These are phyloP conservation scores for Apiospora phragmitis DNA, from an alignment of 2,329 filamentous ascomycete species.

Conservation along the genomic window DNA sequence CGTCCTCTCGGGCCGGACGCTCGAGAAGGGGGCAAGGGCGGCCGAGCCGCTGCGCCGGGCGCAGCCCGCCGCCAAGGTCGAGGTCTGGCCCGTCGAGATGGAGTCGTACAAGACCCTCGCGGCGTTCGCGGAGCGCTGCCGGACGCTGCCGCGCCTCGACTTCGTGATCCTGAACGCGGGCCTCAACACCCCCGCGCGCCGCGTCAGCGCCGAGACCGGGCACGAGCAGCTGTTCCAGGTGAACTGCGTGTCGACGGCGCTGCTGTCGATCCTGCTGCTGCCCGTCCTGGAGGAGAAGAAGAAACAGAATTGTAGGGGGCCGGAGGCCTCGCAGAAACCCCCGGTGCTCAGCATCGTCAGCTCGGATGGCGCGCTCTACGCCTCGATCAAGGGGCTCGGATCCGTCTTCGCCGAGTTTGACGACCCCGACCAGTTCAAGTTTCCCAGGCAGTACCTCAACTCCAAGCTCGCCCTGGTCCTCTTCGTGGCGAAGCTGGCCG, in stretches of 20 bases:
- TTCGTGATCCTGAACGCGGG: constrained; percentile 49
- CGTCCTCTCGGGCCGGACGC: constrained; percentile 48
- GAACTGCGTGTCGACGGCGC: constrained; percentile 38
- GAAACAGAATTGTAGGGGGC: too few species aligned
- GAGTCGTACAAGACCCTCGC: constrained; percentile 44
- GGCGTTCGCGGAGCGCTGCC: constrained; percentile 38
- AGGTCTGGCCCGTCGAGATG: constrained; percentile 53
- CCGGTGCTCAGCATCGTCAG: constrained; percentile 13
- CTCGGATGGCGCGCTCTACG: constrained; percentile 1
- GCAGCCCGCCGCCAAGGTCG: constrained; percentile 36
- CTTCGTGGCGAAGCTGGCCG: constrained; percentile 1
- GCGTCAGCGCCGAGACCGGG: constrained; percentile 27
- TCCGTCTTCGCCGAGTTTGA: neutral
- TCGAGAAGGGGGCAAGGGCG: constrained; percentile 43
- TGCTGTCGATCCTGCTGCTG: constrained; percentile 35
- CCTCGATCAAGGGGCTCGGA: neutral
- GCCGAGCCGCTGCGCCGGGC: constrained; percentile 30
- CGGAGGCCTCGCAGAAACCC: neutral
- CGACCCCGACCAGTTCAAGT: constrained; percentile 31
- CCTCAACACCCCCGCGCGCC: constrained; percentile 25
- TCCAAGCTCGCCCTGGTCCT: neutral
- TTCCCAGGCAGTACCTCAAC: neutral
- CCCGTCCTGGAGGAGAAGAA: constrained; percentile 29
- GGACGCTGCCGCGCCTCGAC: constrained; percentile 39
- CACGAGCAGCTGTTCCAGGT: constrained; percentile 43